These are phyloP conservation scores for Yamadazyma sp. DNA, from an alignment of 1,139 yeast species.

Conservation along the genomic window DNA sequence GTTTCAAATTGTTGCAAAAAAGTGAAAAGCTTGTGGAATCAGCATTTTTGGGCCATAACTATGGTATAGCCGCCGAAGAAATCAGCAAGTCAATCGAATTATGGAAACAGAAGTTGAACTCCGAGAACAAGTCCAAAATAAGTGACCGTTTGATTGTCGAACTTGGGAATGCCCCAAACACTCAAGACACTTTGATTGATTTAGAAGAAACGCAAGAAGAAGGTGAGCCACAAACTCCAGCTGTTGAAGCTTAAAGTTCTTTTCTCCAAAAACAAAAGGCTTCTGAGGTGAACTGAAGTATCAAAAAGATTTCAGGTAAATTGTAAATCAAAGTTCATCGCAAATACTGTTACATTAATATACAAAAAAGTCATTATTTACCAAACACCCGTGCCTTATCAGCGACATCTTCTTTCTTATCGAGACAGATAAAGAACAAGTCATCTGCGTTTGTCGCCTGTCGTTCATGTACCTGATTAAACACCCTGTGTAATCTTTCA, in stretches of 20 bases:
- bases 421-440: conserved; percentile 66
- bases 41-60: conserved; percentile 74
- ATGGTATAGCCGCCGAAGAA: conserved; percentile 48
- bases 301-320: conserved; percentile 1
- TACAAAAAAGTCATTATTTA: conserved; percentile 5
- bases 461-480: conserved; percentile 48
- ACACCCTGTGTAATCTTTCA: conserved; percentile 55
- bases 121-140: conserved; percentile 54
- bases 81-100: conserved; percentile 48
- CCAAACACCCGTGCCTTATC: conserved; percentile 50
- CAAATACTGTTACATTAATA: conserved; percentile 7
- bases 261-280: no score
- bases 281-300: background rate
- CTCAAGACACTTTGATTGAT: conserved; percentile 28
- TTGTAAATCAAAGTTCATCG: conserved; percentile 1
- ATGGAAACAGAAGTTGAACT: conserved; percentile 65
- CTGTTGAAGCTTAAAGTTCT: conserved; percentile 5
- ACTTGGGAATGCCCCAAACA: conserved; percentile 1
- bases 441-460: conserved; percentile 38
- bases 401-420: conserved; percentile 40
- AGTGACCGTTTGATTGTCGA: conserved; percentile 57
- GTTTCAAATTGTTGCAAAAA: conserved; percentile 65
- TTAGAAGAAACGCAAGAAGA: conserved; percentile 16
- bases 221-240: conserved; percentile 1
- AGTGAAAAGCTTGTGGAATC: conserved; percentile 84